These are phyloP conservation scores for Kondoa malvinella DNA, from an alignment of 768 basidiomycete species.

Conservation along the genomic window DNA sequence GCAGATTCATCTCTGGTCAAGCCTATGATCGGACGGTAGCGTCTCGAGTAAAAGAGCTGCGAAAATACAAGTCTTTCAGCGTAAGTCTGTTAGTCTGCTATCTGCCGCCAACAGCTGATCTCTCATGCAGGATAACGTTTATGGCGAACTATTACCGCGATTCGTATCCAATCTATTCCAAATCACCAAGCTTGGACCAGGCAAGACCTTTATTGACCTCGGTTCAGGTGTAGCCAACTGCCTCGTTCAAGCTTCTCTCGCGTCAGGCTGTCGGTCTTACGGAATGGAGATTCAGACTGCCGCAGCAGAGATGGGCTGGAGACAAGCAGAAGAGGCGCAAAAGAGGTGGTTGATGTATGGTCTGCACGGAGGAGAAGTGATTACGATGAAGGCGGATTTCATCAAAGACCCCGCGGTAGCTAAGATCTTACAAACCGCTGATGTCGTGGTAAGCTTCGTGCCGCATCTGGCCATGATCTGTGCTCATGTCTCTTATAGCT, in stretches of 20 bases:
- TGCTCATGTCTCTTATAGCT: background rate
- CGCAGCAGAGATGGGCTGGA: constrained; percentile 61
- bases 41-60: constrained; percentile 63
- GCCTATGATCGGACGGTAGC: constrained; percentile 86
- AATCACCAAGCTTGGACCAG: constrained; percentile 42
- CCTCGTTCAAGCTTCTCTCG: constrained; percentile 59
- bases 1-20: constrained; percentile 50
- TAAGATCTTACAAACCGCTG: constrained; percentile 57
- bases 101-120: background rate
- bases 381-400: constrained; percentile 76
- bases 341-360: constrained; percentile 85
- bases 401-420: constrained; percentile 48
- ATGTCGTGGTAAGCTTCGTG: constrained; percentile 62
- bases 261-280: constrained; percentile 58
- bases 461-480: constrained; percentile 18
- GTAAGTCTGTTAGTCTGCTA: constrained; percentile 26
- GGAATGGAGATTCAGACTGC: constrained; percentile 63
- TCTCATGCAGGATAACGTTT: constrained; percentile 40
- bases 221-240: constrained; percentile 78
- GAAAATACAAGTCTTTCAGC: constrained; percentile 62
- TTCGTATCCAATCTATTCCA: constrained; percentile 35
- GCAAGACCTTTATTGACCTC: constrained; percentile 61
- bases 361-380: constrained; percentile 52
- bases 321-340: constrained; percentile 56
- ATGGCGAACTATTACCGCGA: constrained; percentile 72